Conservation (phyloP, 140 eudicot species). For the Bidens hawaiensis region DNA sequence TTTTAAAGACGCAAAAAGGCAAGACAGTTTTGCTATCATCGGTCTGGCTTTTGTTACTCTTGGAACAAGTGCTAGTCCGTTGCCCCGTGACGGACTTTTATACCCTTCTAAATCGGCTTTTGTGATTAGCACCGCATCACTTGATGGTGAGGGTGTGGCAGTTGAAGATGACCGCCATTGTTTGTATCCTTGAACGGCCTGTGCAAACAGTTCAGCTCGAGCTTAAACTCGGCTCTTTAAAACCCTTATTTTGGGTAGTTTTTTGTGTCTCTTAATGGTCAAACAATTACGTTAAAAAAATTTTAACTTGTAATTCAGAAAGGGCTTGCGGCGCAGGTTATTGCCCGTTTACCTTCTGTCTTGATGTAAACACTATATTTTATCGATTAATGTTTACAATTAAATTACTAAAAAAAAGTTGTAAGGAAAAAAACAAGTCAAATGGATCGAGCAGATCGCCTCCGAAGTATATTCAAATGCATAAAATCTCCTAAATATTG, state of each 20-base stretch:
- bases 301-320: no score
- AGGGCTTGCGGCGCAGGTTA: no score
- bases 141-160: constrained; percentile 36
- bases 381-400: no score
- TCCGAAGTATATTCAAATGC: neutral
- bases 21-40: constrained; percentile 62
- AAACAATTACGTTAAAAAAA: no score
- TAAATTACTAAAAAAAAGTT: no score
- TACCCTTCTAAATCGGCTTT: constrained; percentile 87
- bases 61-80: constrained; percentile 36
- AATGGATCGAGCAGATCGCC: neutral
- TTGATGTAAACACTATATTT: no score
- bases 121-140: constrained; percentile 69
- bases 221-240: no score
- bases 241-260: no score
- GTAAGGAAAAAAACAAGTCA: neutral
- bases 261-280: no score
- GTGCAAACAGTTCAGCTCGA: constrained; percentile 1
- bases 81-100: constrained; percentile 36
- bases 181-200: constrained; percentile 77
- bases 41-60: constrained; percentile 31
- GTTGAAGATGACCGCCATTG: constrained; percentile 41
- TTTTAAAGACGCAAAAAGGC: constrained; percentile 61
- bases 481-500: neutral
- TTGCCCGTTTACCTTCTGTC: no score